Base-by-base conservation (phyloP, 108 stramenopile species). In the Nitzschia inconspicua region DNA sequence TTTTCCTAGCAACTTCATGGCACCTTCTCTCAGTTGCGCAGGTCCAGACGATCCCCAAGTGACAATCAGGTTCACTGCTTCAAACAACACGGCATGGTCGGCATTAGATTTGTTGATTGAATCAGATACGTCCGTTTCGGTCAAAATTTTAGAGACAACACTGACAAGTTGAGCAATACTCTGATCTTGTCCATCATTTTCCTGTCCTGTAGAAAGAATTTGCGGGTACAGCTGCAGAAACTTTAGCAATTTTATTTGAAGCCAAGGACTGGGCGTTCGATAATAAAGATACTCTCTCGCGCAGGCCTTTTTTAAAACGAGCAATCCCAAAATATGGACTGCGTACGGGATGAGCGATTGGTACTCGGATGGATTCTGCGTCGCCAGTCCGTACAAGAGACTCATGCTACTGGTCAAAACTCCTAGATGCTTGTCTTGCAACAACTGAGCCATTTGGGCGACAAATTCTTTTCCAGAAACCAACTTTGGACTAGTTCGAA, bases 21-120 rank as follows among this genome's bases (percentile, higher is more conserved):
- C 95, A 41, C 86, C 89, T 32, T 95, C 83, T 32, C 87, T 51
- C 41, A 97, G 65, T 34, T 78, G 73, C 7, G 57, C 49, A 16
- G 85, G 91, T 13, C 90, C 85, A 11, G 81, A 55, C 3, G 87
- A 75, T 35, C 95, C 96, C 76, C 95, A 97, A 35, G 76, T 79
- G 1, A 94, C 86, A 63, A 99, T 91, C 10, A 97, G 60, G 65
- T 97, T 96, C 44, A 97, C 88, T 11, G 97, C 94, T 76, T 99
- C 98, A 57, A 97, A 97, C 52, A 97, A 64, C 30, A 99, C 76
- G 26, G 95, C 88, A 65, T 99, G 95, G 64, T 97, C 94, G 32
- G 97, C 98, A 62, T 97, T 99, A 43, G 87, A 95, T 66, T 96
- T 96, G 77, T 98, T 98, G 54, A 96, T 95, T n/a, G 84, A 88